Percentiles rank a stretch among this genome's conserved stretches.
phyloP scores from a whole-genome alignment of 2,329 filamentous ascomycete genomes.

The Penicillium vulpinum region DNA sequence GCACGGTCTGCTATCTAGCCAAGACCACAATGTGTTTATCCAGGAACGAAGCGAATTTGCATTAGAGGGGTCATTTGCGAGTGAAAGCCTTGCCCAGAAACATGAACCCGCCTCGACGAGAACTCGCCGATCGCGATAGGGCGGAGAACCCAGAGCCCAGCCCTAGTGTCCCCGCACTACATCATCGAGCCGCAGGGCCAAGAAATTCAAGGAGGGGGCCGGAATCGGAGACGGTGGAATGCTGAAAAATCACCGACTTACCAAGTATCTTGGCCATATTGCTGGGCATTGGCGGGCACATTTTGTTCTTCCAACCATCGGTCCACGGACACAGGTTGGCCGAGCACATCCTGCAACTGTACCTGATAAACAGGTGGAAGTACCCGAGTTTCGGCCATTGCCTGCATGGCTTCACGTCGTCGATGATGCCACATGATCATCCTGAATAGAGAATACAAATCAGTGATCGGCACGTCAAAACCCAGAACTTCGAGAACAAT shows the following conservation, averaged over 20 bases:
- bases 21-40: not conserved
- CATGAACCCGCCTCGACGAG: not conserved
- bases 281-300: conserved; percentile 14
- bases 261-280: conserved; percentile 31
- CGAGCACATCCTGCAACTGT: conserved; percentile 14
- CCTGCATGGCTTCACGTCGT: conserved; percentile 15
- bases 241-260: conserved; percentile 18
- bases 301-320: conserved; percentile 31
- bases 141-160: conserved; percentile 4
- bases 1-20: not conserved
- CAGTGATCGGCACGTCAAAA: conserved; percentile 4
- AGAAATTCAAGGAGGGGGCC: conserved; percentile 4
- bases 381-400: not conserved
- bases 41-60: not conserved
- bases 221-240: conserved; percentile 1
- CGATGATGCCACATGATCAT: conserved; percentile 28
- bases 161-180: conserved; percentile 9
- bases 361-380: conserved; percentile 12
- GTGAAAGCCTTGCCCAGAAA: conserved; percentile 7
- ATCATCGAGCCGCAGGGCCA: conserved; percentile 17
- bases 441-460: conserved; percentile 10
- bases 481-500: conserved; percentile 14
- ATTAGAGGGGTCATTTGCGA: not conserved
- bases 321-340: conserved; percentile 22
- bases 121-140: conserved; percentile 1